Percentiles rank a stretch among this genome's conserved stretches.
phyloP scores from a whole-genome alignment of 2,329 filamentous ascomycete genomes.

The Dryadomyces quercivorus region DNA sequence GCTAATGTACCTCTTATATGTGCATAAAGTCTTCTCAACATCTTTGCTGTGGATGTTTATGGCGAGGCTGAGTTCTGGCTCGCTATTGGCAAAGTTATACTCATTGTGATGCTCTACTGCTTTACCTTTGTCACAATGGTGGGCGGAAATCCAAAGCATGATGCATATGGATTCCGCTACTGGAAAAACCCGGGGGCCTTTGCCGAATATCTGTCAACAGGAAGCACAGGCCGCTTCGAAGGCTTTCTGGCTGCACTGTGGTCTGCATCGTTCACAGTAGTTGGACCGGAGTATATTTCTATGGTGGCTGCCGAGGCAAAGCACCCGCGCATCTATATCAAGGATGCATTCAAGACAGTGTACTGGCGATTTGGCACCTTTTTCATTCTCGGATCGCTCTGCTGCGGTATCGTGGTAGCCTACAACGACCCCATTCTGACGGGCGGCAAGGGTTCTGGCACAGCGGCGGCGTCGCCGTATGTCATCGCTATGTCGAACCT shows the following conservation, averaged over 20 bases:
- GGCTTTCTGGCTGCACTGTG: constrained; percentile 19
- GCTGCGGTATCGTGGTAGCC: constrained; percentile 55
- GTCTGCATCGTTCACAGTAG: constrained; percentile 26
- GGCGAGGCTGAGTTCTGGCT: constrained; percentile 36
- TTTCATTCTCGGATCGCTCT: constrained; percentile 52
- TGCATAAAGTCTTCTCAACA: constrained; percentile 7
- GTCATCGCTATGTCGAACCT: constrained; percentile 40
- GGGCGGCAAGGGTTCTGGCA: constrained; percentile 24
- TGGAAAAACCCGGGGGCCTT: constrained; percentile 32
- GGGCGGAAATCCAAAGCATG: constrained; percentile 39
- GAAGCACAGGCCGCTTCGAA: constrained; percentile 24
- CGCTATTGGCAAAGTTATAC: constrained; percentile 29
- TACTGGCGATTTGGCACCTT: constrained; percentile 60
- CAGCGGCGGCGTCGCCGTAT: constrained; percentile 39
- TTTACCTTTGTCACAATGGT: constrained; percentile 43
- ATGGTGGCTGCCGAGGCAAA: constrained; percentile 58
- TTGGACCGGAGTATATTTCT: constrained; percentile 50
- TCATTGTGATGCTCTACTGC: constrained; percentile 45
- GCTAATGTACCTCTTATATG: background rate
- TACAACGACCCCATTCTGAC: constrained; percentile 38
- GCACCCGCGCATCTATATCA: constrained; percentile 55
- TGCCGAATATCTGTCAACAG: constrained; percentile 21
- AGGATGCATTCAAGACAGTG: constrained; percentile 54
- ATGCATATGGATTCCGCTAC: constrained; percentile 30
- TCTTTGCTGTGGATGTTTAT: constrained; percentile 23